phyloP scores from a whole-genome alignment of 2,329 filamentous ascomycete genomes.

The Aurifilum marmelostoma region DNA sequence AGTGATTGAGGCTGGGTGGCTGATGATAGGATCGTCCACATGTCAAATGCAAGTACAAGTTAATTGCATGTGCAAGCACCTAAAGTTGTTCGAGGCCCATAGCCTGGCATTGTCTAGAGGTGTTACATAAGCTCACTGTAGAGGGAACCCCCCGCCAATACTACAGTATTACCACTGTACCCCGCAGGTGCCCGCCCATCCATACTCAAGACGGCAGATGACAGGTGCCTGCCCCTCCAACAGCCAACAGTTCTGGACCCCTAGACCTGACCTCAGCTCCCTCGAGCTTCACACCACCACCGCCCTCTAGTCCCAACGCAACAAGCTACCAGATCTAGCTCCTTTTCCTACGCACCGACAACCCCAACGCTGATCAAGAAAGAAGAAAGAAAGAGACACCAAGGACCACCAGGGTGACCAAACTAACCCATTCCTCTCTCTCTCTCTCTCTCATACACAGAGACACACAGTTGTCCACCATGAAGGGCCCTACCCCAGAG shows the following conservation, averaged over 20 bases:
- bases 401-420: neutral
- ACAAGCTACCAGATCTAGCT: neutral
- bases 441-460: conserved; percentile 22
- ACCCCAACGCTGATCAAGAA: neutral
- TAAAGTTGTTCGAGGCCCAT: neutral
- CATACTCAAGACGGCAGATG: neutral
- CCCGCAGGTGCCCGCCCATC: neutral
- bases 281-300: neutral
- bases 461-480: conserved; percentile 42
- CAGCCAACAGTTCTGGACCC: neutral
- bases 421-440: neutral
- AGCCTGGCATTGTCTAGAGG: neutral
- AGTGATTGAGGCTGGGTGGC: neutral
- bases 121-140: neutral
- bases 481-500: conserved; percentile 61
- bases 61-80: neutral
- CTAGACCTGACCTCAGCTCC: neutral
- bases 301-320: neutral
- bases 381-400: neutral
- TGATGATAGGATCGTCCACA: neutral
- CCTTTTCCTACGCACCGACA: neutral
- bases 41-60: neutral
- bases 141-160: neutral
- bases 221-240: neutral
- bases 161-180: no score